Base-by-base conservation (phyloP, 805 yeast species). In the Candida insectalens region DNA sequence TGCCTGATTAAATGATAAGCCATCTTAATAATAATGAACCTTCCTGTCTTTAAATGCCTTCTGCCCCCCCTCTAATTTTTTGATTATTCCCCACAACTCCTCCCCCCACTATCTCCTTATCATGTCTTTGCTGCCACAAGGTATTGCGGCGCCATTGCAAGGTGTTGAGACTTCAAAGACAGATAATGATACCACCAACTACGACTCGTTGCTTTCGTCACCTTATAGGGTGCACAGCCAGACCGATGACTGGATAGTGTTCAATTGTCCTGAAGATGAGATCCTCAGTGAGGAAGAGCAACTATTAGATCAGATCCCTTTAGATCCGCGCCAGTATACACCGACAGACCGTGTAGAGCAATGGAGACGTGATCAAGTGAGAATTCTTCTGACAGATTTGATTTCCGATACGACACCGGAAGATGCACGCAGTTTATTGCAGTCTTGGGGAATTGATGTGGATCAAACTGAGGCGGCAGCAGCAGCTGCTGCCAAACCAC, bases 211-310 rank as follows among this genome's bases (percentile, higher is more conserved):
- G 23, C 23, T 21, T 7, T 21, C 23, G 23, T 21, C 23, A 7
- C 12, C 23, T 21, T 21, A 21, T 21, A 7, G 12, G 12, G 30
- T 27, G 29, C 15, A 10, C 19, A 8, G 3, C 12, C 18, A 43
- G 21, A 45, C 53, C 9, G 43, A 50, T 18, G 57, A 55, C 29
- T 55, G 60, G 60, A 36, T 55, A 13, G 36, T 55, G 12, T 55
- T 55, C 31, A 49, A 58, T 6, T 57, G 44, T 7, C 38, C 36
- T 29, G 29, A 36, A n/a, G 33, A 32, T 29, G 36, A 32, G 12
- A 36, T 32, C 13, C 22, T 25, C 10, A 29, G 32, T 35, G 37
- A 33, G 7, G 37, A 37, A 16, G 44, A 42, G n/a, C 19, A 28
- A 35, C 10, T 34, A 41, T 23, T 40, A 10, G 30, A 32, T 3